Evolutionary conservation across 805 yeast genomes (phyloP).

Genomic region (Kluyveromyces nonfermentans): DNA sequence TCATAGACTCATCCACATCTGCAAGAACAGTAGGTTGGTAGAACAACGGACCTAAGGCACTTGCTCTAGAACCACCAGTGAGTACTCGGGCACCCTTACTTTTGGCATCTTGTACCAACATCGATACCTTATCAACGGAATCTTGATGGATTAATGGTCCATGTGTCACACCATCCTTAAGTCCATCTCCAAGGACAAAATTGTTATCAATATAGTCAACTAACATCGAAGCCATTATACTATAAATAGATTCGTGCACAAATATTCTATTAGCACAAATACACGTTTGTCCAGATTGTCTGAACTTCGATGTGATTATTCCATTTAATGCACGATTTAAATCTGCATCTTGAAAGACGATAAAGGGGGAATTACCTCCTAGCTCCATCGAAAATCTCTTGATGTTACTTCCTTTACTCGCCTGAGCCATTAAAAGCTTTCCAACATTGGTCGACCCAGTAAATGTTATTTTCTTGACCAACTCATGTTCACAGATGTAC

Average conservation of each 20-base stretch:
- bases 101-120: conserved; percentile 59
- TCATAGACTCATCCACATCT: conserved; percentile 49
- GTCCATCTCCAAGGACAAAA: conserved; percentile 54
- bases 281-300: conserved; percentile 77
- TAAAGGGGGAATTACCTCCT: conserved; percentile 77
- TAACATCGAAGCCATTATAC: conserved; percentile 44
- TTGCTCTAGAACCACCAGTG: conserved; percentile 47
- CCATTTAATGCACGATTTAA: conserved; percentile 58
- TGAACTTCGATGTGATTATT: conserved; percentile 56
- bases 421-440: conserved; percentile 52
- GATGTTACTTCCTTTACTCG: conserved; percentile 35
- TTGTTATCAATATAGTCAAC: conserved; percentile 33
- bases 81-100: conserved; percentile 55
- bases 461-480: conserved; percentile 59
- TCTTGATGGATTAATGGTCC: conserved; percentile 66
- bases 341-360: conserved; percentile 67
- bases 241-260: conserved; percentile 57
- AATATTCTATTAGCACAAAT: conserved; percentile 68
- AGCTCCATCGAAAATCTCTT: conserved; percentile 67
- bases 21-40: conserved; percentile 60
- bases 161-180: conserved; percentile 50
- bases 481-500: conserved; percentile 44
- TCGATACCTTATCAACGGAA: conserved; percentile 51
- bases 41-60: conserved; percentile 52
- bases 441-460: conserved; percentile 77